Evolutionary conservation across 108 stramenopile species (phyloP), one percentile per base, ranked within the genome.

Genomic region (Cyclotella sp.): DNA sequence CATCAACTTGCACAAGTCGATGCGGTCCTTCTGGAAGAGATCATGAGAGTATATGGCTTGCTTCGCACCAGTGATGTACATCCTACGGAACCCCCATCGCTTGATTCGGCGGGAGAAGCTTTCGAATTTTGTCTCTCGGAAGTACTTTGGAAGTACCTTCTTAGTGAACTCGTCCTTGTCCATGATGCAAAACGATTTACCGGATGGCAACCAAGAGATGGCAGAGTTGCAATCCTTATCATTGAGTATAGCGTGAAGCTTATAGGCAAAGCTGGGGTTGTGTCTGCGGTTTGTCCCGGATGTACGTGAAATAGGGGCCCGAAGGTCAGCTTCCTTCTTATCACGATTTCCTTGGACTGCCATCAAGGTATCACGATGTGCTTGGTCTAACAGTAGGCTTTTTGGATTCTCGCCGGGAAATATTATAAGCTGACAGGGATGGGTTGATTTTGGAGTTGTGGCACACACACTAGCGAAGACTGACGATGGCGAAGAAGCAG

Each of bases 161-260:
- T 73, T 75, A 21, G 75, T 73, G 70, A 88, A 88, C 18, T 47
- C 28, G 16, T 75, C 76, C 47, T 72, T 76, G 59, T 88, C 70
- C 26, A 51, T 39, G 43, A 88, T 85, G 13, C 70, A 73, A 70
- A 88, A 88, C 1, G 87, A 67, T 47, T 52, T 73, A 16, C 83
- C 83, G 66, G 85, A 82, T 13, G 87, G 87, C 59, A 88, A 68
- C 76, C 83, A 88, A 3, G 70, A 47, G 52, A 85, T 47, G 22
- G 80, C 45, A 43, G 70, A 43, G 24, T 24, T 46, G 45, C 49
- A 44, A 18, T 74, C 66, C 22, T 71, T 70, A 44, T 82, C 72
- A 27, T 70, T 66, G 27, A 88, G 66, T 22, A 81, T 49, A 0
- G 49, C 47, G 73, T 78, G 72, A 13, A 87, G 78, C 64, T 76